Conservation (phyloP, 73 alveolate genomes). For the Blepharisma stoltei region DNA sequence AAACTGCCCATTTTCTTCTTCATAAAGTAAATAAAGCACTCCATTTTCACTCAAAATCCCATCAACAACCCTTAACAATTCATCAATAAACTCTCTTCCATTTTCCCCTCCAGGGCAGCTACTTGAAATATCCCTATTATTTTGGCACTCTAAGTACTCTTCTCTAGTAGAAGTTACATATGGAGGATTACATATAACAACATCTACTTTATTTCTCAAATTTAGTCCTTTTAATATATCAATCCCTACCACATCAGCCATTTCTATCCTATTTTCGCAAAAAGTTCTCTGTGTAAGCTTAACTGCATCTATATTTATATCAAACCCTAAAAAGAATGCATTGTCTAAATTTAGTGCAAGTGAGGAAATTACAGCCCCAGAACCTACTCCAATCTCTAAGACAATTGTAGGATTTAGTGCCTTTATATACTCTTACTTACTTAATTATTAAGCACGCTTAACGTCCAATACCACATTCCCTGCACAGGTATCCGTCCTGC, state of each 20-base stretch:
- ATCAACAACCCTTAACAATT: neutral
- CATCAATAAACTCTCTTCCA: slow-evolving; percentile 30
- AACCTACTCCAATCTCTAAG: slow-evolving; percentile 27
- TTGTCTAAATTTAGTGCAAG: neutral
- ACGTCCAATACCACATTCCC: too few species aligned
- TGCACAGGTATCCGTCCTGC: too few species aligned
- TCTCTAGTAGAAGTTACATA: slow-evolving; percentile 25
- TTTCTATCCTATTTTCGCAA: neutral
- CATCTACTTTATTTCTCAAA: neutral
- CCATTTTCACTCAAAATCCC: slow-evolving; percentile 2
- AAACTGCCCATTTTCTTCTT: slow-evolving; percentile 16
- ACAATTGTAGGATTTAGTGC: neutral
- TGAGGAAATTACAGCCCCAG: slow-evolving; percentile 23
- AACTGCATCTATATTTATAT: slow-evolving; percentile 15
- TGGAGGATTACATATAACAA: slow-evolving; percentile 32
- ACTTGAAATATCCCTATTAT: neutral
- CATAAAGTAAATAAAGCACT: neutral
- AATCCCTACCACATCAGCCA: neutral
- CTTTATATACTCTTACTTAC: neutral
- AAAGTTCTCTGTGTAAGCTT: slow-evolving; percentile 6
- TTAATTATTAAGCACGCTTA: too few species aligned
- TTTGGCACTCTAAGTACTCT: slow-evolving; percentile 6
- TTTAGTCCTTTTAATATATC: neutral
- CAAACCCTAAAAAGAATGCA: slow-evolving; percentile 3
- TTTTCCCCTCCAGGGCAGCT: slow-evolving; percentile 31